These are phyloP conservation scores for Debaryomyces sp. DNA, from an alignment of 1,139 yeast genomes.

Conservation along the genomic window DNA sequence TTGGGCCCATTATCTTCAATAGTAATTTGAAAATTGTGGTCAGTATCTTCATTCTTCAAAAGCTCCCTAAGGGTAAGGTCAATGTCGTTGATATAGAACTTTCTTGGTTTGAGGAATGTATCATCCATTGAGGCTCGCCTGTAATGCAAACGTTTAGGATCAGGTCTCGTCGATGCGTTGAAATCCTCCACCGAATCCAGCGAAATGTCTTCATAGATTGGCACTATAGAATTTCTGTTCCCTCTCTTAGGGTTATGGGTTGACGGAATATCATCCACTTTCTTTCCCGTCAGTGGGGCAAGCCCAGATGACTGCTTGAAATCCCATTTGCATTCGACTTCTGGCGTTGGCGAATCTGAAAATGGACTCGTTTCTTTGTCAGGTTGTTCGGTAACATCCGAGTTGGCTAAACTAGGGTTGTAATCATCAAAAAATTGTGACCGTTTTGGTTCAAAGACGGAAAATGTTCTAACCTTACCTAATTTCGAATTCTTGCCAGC, in stretches of 20 bases:
- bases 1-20: constrained; percentile 95
- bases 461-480: constrained; percentile 55
- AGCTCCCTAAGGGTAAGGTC: constrained; percentile 72
- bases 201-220: constrained; percentile 29
- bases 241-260: not conserved
- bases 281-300: not conserved
- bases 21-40: constrained; percentile 82
- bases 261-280: not conserved
- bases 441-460: constrained; percentile 39
- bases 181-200: constrained; percentile 15
- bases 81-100: constrained; percentile 75
- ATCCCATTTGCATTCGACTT: not conserved
- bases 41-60: constrained; percentile 82
- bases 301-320: not conserved
- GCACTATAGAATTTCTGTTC: constrained; percentile 33
- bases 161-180: constrained; percentile 1
- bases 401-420: constrained; percentile 4
- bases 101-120: constrained; percentile 42
- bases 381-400: constrained; percentile 2
- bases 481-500: constrained; percentile 35
- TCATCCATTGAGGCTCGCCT: constrained; percentile 76
- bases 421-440: constrained; percentile 12
- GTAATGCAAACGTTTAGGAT: constrained; percentile 17
- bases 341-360: constrained; percentile 9
- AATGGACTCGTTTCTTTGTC: constrained; percentile 6